phyloP scores from a whole-genome alignment of 2,329 filamentous ascomycete genomes.

The Calycina herbarum region DNA sequence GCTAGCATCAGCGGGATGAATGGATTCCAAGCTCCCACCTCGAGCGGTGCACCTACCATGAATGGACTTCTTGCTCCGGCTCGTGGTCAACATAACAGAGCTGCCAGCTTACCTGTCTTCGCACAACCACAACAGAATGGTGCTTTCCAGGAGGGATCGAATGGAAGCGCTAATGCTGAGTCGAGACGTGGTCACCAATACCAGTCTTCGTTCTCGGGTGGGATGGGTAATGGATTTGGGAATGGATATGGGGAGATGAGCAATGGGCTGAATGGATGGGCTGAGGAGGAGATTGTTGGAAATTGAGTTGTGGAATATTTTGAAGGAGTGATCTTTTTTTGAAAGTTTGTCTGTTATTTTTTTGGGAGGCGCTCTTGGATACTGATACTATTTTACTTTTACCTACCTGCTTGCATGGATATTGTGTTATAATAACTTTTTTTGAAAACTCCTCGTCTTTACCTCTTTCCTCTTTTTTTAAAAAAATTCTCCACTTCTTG shows the following conservation, averaged over 20 bases:
- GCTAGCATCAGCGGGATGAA: conserved; percentile 60
- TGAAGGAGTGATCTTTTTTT: not conserved
- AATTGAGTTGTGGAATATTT: conserved; percentile 23
- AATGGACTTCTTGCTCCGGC: conserved; percentile 76
- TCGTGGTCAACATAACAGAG: conserved; percentile 62
- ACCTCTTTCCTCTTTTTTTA: not conserved
- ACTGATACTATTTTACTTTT: not conserved
- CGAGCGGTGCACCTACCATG: conserved; percentile 65
- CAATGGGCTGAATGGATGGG: conserved; percentile 63
- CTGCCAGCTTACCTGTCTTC: conserved; percentile 81
- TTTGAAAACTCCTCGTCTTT: conserved; percentile 2
- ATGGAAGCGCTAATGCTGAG: conserved; percentile 42
- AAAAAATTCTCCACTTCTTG: conserved; percentile 13
- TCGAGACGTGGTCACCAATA: conserved; percentile 64
- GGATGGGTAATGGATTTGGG: conserved; percentile 32
- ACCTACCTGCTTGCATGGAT: conserved; percentile 11
- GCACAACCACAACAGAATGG: conserved; percentile 54
- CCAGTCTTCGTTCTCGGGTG: conserved; percentile 54
- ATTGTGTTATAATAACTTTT: conserved; percentile 29
- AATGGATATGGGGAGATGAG: conserved; percentile 57
- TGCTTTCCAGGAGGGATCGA: conserved; percentile 36
- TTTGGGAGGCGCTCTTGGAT: conserved; percentile 7
- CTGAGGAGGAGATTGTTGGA: conserved; percentile 51
- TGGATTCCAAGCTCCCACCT: conserved; percentile 52
- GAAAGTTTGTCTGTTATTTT: not conserved